Conservation (phyloP, 225 moss, liverwort and hornwort genomes). For the Pseudoscleropodium purum region DNA sequence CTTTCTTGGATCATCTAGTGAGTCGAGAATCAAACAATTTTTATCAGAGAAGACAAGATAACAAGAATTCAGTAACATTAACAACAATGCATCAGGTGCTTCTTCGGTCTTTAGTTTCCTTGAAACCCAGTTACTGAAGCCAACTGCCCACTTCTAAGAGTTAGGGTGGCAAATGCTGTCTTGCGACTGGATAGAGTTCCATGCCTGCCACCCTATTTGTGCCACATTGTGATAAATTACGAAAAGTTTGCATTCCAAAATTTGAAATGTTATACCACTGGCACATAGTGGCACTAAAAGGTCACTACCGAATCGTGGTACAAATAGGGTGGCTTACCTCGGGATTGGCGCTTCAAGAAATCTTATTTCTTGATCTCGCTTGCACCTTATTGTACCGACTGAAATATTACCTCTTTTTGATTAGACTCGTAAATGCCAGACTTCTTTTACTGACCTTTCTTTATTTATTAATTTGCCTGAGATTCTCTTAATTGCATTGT, state of each 20-base stretch:
- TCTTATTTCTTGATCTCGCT: neutral
- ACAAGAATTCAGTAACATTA: conserved; percentile 76
- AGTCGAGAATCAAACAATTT: conserved; percentile 79
- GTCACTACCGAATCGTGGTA: neutral
- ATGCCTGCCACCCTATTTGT: neutral
- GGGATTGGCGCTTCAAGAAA: neutral
- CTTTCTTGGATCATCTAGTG: conserved; percentile 72
- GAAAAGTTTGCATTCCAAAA: no score
- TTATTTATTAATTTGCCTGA: neutral
- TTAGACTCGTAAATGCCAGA: neutral
- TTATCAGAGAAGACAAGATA: conserved; percentile 57
- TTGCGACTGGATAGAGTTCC: neutral
- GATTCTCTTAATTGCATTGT: neutral
- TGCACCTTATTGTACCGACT: neutral
- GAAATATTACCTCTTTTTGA: neutral
- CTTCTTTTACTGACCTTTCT: neutral
- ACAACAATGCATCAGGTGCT: conserved; percentile 97
- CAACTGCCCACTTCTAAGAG: neutral
- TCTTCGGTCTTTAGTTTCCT: neutral
- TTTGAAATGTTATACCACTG: neutral
- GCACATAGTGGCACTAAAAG: neutral
- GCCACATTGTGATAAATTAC: neutral
- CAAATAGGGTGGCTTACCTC: neutral
- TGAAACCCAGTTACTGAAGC: neutral
- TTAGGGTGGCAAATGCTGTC: neutral